phyloP scores from a whole-genome alignment of 164 flowering plant species.

The Sextonia rubra region DNA sequence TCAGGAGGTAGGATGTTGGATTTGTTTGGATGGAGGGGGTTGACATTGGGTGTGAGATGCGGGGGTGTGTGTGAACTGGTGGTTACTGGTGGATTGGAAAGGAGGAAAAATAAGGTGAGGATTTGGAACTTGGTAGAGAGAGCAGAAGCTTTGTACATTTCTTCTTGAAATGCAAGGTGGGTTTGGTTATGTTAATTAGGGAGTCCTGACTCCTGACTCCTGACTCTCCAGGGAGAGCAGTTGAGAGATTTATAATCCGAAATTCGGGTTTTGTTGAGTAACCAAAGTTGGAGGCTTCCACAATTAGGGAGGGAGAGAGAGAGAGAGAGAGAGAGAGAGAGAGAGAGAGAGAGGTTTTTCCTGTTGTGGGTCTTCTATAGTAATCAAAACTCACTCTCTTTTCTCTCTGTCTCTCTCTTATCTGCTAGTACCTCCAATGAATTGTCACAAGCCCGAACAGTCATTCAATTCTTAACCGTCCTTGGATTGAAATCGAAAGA shows the following conservation, averaged over 20 bases:
- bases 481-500: too few species aligned
- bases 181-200: not conserved
- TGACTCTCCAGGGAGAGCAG: not conserved
- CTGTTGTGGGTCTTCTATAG: too few species aligned
- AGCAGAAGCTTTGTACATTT: not conserved
- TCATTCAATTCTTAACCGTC: too few species aligned
- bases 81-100: not conserved
- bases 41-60: not conserved
- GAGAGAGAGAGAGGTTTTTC: too few species aligned
- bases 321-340: too few species aligned
- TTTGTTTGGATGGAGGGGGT: not conserved
- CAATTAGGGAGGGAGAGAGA: too few species aligned
- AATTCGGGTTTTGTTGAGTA: not conserved
- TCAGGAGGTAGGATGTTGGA: conserved; percentile 7
- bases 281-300: too few species aligned
- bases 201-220: too few species aligned
- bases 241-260: not conserved
- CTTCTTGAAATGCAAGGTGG: not conserved
- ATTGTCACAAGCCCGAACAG: too few species aligned
- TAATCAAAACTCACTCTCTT: too few species aligned
- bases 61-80: not conserved
- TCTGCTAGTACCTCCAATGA: too few species aligned
- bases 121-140: not conserved
- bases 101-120: not conserved
- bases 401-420: too few species aligned